Evolutionary conservation across 495 filamentous ascomycete genomes (phyloP).

Genomic region (Penicillium taxi): DNA sequence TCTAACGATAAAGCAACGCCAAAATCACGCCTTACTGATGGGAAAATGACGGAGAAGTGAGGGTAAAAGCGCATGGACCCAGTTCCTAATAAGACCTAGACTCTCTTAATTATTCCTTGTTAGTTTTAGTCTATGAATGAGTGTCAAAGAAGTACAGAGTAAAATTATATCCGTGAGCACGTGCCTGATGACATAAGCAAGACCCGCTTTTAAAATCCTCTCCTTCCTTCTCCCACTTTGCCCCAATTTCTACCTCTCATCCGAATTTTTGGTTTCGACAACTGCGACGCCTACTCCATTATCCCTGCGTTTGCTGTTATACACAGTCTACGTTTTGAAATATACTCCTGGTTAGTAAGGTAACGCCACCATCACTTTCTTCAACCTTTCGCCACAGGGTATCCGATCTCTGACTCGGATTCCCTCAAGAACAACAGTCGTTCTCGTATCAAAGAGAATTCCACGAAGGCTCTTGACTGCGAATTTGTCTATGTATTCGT

Average conservation of each 20-base stretch:
- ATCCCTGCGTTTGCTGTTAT: slow-evolving; percentile 19
- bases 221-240: slow-evolving; percentile 5
- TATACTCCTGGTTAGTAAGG: slow-evolving; percentile 7
- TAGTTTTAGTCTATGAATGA: too few species aligned
- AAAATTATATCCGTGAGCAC: slow-evolving; percentile 15
- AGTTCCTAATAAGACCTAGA: too few species aligned
- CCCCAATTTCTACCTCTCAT: slow-evolving; percentile 9
- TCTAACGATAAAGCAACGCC: too few species aligned
- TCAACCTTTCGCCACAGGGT: slow-evolving; percentile 11
- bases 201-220: slow-evolving; percentile 12
- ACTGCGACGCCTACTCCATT: slow-evolving; percentile 12
- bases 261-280: slow-evolving; percentile 11
- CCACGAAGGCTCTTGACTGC: slow-evolving; percentile 26
- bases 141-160: background rate
- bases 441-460: slow-evolving; percentile 35
- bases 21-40: too few species aligned
- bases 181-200: slow-evolving; percentile 19
- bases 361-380: slow-evolving; percentile 23
- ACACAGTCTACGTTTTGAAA: slow-evolving; percentile 12
- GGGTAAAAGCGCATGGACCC: too few species aligned
- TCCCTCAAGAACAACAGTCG: slow-evolving; percentile 30
- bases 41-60: too few species aligned
- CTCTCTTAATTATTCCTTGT: too few species aligned
- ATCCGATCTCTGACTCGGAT: slow-evolving; percentile 27
- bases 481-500: slow-evolving; percentile 74